A percentile compares a stretch with the other conserved stretches of the same genome.
These are phyloP conservation scores for Starmerella khaoyaiensis DNA, from an alignment of 805 yeast genomes.

Conservation along the genomic window DNA sequence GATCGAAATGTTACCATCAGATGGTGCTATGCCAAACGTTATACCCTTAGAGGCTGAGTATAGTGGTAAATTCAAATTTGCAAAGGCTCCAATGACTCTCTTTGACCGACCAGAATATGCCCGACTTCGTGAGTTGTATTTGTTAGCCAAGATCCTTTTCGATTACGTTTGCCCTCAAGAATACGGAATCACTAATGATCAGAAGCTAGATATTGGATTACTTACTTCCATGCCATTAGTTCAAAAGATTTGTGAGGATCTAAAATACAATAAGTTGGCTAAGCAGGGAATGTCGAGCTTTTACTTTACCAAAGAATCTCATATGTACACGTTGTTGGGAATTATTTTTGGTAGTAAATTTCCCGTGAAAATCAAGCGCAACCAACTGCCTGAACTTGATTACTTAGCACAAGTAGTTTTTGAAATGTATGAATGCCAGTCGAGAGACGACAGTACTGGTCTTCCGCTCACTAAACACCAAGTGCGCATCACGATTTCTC, in stretches of 20 bases:
- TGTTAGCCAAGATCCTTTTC: slow-evolving; percentile 81
- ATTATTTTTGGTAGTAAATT: slow-evolving; percentile 82
- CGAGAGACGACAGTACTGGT: slow-evolving; percentile 39
- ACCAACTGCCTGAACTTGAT: slow-evolving; percentile 92
- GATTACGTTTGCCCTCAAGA: slow-evolving; percentile 98
- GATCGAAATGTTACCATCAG: slow-evolving; percentile 30
- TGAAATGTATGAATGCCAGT: slow-evolving; percentile 71
- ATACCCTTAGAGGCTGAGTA: slow-evolving; percentile 25
- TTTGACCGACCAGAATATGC: slow-evolving; percentile 74
- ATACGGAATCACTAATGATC: slow-evolving; percentile 91
- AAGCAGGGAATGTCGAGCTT: slow-evolving; percentile 79
- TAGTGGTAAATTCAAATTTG: slow-evolving; percentile 25
- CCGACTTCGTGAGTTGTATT: slow-evolving; percentile 72
- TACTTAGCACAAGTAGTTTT: slow-evolving; percentile 88
- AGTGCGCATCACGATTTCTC: slow-evolving; percentile 79
- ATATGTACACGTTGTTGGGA: slow-evolving; percentile 83
- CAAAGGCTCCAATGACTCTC: slow-evolving; percentile 28
- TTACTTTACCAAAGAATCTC: slow-evolving; percentile 94
- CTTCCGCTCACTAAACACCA: slow-evolving; percentile 60
- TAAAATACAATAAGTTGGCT: slow-evolving; percentile 61
- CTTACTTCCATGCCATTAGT: slow-evolving; percentile 89
- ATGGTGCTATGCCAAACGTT: slow-evolving; percentile 27
- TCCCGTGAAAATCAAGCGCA: slow-evolving; percentile 90
- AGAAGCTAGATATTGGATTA: slow-evolving; percentile 89
- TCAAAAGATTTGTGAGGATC: slow-evolving; percentile 68